Conservation (phyloP, 495 filamentous ascomycete genomes). For the Neurospora sp. region DNA sequence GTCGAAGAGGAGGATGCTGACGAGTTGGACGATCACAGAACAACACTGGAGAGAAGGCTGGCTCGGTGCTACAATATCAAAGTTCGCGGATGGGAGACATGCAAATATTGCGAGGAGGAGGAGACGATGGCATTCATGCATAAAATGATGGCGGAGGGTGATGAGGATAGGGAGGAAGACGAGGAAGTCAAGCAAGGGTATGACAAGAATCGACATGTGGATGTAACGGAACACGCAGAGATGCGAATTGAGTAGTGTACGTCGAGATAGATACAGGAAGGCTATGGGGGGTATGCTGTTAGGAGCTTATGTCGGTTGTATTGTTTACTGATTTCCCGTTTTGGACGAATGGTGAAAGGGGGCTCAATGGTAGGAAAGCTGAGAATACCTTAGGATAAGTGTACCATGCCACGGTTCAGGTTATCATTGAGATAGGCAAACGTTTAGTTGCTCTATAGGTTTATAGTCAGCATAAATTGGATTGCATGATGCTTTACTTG, state of each 20-base stretch:
- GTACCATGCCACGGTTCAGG: not conserved
- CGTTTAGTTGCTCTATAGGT: not conserved
- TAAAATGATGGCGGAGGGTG: not conserved
- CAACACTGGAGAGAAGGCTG: not conserved
- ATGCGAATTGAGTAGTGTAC: not conserved
- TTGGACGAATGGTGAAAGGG: not conserved
- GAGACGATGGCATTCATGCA: not conserved
- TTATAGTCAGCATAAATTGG: not conserved
- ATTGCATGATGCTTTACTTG: not conserved
- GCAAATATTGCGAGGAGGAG: conserved; percentile 2
- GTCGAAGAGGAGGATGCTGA: not conserved
- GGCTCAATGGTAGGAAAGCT: not conserved
- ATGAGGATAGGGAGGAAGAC: not conserved
- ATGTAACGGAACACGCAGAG: not conserved
- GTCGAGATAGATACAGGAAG: no score
- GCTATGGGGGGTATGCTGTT: not conserved
- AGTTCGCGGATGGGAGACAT: not conserved
- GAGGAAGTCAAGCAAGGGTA: not conserved
- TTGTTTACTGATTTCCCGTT: not conserved
- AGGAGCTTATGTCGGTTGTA: not conserved
- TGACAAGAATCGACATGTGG: not conserved
- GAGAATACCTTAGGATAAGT: not conserved
- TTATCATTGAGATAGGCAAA: not conserved
- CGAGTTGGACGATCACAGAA: not conserved
- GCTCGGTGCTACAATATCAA: not conserved